Evolutionary conservation across 768 basidiomycete genomes (phyloP), one percentile per base, ranked within the genome.

Genomic region (Calvatia gigantea): DNA sequence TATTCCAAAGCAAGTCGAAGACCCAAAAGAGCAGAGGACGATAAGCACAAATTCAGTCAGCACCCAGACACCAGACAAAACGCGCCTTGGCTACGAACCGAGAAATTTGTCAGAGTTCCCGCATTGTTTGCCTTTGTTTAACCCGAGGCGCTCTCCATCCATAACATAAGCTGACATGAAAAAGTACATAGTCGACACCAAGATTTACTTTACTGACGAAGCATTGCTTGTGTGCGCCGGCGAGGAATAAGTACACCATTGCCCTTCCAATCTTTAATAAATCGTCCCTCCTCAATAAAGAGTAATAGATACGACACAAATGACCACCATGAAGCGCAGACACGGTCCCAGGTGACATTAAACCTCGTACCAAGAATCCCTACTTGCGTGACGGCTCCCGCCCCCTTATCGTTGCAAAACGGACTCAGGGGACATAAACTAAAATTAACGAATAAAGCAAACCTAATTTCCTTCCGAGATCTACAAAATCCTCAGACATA

Each of bases 81-180:
- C 42, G 43, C 33, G 44, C 29, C 42, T 15, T 25, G 19, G 3
- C 21, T 19, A 17, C 39, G 41, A 25, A 31, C 41, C 37, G 12
- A 47, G 48, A 55, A 55, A 28, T 38, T 47, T 27, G 32, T 27
- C 31, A 33, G 21, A 15, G 3, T 8, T 12, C 28, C 33, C 52
- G 52, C n/a, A 45, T 55, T 59, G 38, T 59, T 52, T 61, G 51
- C 14, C 23, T 28, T 15, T 61, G 19, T 39, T 61, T 57, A 39
- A 41, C 46, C 41, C 42, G 39, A 29, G 54, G 48, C n/a, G 44
- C 21, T 25, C 19, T 17, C 27, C 23, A 4, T 1, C 15, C 6
- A n/a, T n/a, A n/a, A n/a, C n/a, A n/a, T n/a, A n/a, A n/a, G n/a
- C n/a, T n/a, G n/a, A n/a, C n/a, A n/a, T n/a, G n/a, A n/a, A n/a